Evolutionary conservation across 768 basidiomycete genomes (phyloP).

Genomic region (Terana coerulea): DNA sequence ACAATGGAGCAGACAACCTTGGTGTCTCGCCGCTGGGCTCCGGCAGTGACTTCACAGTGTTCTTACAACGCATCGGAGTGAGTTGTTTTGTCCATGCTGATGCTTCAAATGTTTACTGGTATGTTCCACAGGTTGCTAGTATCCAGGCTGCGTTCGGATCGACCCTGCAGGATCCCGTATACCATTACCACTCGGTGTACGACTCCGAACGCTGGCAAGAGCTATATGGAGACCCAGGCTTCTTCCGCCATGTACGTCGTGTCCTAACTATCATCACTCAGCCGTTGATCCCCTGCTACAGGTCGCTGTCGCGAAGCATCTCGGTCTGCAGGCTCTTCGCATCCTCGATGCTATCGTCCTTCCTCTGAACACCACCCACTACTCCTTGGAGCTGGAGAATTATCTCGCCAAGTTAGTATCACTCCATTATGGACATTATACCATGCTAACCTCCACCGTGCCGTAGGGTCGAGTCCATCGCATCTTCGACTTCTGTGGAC

Average conservation of each 20-base stretch:
- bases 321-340: conserved; percentile 53
- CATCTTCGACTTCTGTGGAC: conserved; percentile 18
- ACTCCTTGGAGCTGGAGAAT: conserved; percentile 46
- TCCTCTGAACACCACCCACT: conserved; percentile 69
- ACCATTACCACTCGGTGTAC: conserved; percentile 61
- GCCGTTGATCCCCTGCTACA: no score
- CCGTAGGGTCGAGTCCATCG: conserved; percentile 47
- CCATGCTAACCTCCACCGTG: no score
- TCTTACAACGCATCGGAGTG: conserved; percentile 73
- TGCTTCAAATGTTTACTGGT: conserved; percentile 20
- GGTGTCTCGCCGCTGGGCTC: conserved; percentile 68
- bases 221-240: conserved; percentile 60
- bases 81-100: conserved; percentile 18
- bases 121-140: conserved; percentile 32
- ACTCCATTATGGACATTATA: background rate
- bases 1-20: conserved; percentile 24
- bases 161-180: conserved; percentile 42
- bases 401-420: conserved; percentile 49
- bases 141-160: conserved; percentile 33
- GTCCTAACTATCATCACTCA: background rate
- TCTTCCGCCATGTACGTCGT: conserved; percentile 49
- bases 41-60: conserved; percentile 90
- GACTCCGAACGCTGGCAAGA: conserved; percentile 60
- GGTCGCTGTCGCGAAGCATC: conserved; percentile 56
- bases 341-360: conserved; percentile 51